Percentiles rank a stretch among this genome's conserved stretches.
Evolutionary conservation across 2,329 filamentous ascomycete species (phyloP).

Genomic region (Ramichloridium luteum): DNA sequence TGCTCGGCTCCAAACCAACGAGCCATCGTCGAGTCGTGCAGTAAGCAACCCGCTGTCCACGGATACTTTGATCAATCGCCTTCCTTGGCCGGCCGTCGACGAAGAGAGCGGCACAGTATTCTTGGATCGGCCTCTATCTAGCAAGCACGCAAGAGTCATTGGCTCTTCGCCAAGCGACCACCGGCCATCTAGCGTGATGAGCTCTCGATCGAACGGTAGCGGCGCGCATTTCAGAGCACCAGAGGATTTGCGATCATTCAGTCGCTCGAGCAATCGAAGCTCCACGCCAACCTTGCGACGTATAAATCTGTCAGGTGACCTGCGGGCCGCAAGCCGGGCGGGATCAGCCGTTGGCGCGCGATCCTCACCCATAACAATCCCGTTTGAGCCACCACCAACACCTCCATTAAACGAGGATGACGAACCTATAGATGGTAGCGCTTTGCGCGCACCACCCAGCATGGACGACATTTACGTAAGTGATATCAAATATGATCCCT

Average conservation of each 20-base stretch:
- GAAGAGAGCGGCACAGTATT: conserved; percentile 35
- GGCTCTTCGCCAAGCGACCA: no score
- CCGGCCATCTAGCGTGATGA: conserved; percentile 32
- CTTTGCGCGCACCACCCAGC: conserved; percentile 64
- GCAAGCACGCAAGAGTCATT: conserved; percentile 12
- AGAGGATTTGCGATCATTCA: conserved; percentile 48
- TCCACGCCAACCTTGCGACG: conserved; percentile 60
- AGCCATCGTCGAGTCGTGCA: conserved; percentile 9
- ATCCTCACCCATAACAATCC: conserved; percentile 27
- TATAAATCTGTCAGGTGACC: conserved; percentile 60
- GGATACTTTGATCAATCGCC: conserved; percentile 21
- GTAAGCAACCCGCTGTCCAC: conserved; percentile 22
- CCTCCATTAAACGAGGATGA: conserved; percentile 54
- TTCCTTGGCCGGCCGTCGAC: conserved; percentile 30
- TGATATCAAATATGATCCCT: conserved; percentile 38
- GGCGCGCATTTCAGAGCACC: conserved; percentile 30
- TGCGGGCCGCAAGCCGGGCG: conserved; percentile 52
- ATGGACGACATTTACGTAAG: conserved; percentile 89
- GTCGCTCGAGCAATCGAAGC: conserved; percentile 44
- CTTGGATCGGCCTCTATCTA: conserved; percentile 29
- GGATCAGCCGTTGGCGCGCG: conserved; percentile 25
- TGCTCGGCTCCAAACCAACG: neutral
- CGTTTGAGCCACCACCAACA: conserved; percentile 32
- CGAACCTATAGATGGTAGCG: conserved; percentile 59
- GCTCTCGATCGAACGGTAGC: conserved; percentile 33